A percentile compares a stretch with the other conserved stretches of the same genome.
Evolutionary conservation across 495 filamentous ascomycete species (phyloP).

Genomic region (Talaromyces ruber): DNA sequence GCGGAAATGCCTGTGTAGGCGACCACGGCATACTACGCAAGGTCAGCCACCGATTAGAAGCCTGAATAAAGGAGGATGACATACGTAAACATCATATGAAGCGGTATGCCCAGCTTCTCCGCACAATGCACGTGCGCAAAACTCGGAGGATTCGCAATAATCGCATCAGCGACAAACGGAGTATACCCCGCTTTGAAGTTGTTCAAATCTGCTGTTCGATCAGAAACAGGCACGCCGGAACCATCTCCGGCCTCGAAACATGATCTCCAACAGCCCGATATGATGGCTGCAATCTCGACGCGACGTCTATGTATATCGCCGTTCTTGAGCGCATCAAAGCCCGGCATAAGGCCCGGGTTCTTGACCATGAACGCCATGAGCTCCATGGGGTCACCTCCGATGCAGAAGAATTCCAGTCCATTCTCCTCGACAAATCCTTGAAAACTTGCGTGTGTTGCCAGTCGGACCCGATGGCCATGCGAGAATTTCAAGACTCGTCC

Average conservation of each 20-base stretch:
- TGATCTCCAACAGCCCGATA: slow-evolving; percentile 72
- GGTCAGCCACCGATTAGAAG: not conserved
- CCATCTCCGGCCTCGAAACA: slow-evolving; percentile 59
- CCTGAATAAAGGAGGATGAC: slow-evolving; percentile 10
- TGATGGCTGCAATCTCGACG: slow-evolving; percentile 57
- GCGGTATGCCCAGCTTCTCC: slow-evolving; percentile 68
- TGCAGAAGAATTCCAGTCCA: slow-evolving; percentile 69
- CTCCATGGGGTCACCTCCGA: slow-evolving; percentile 70
- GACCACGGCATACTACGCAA: slow-evolving; percentile 50
- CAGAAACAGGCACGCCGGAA: slow-evolving; percentile 41
- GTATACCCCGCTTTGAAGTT: slow-evolving; percentile 28
- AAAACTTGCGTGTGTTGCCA: slow-evolving; percentile 71
- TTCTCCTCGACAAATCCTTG: slow-evolving; percentile 58
- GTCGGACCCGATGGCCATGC: slow-evolving; percentile 65
- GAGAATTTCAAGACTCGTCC: slow-evolving; percentile 52
- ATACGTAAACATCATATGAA: slow-evolving; percentile 78
- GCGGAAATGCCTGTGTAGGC: slow-evolving; percentile 42
- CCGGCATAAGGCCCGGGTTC: slow-evolving; percentile 71
- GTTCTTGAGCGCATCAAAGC: slow-evolving; percentile 53
- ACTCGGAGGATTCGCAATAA: slow-evolving; percentile 79
- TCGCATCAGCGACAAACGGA: slow-evolving; percentile 71
- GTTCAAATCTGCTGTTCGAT: slow-evolving; percentile 20
- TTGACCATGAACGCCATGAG: slow-evolving; percentile 87
- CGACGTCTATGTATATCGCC: slow-evolving; percentile 62
- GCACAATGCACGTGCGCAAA: slow-evolving; percentile 77